Evolutionary conservation across 140 eudicot genomes (phyloP), one percentile per base, ranked within the genome.

Genomic region (Oenanthe javanica): DNA sequence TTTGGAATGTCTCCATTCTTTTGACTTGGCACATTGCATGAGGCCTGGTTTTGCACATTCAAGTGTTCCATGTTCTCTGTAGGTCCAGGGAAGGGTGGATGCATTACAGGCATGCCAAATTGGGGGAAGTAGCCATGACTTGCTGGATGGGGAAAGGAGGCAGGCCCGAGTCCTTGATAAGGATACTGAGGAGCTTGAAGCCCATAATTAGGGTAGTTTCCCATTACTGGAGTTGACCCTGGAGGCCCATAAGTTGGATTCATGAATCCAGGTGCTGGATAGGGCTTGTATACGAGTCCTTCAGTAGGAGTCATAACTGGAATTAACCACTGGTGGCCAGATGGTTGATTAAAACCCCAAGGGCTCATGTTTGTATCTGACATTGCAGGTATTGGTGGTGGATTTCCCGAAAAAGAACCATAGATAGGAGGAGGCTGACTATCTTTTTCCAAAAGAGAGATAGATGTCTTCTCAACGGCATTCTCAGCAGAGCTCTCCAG

Each of bases 301-400:
- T 95, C 99, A 50, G 96, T 86, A 7, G 99, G 97, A 45, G 97
- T 78, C 97, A 95, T 93, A 42, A 95, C 98, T 0, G 99, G 99
- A 75, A 92, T 82, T 82, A 95, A 63, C 98, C 97, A 95, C 47
- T 95, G 99, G 81, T 92, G 96, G 21, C 89, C 94, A 64, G 88
- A 86, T 4, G 88, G 90, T 77, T 87, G 91, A 49, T 82, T 88
- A 74, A 75, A 87, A 73, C 84, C 72, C 93, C 96, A 90, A 27
- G 93, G 81, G 15, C 83, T 83, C 83, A 82, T 84, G 77, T 82
- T 87, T 18, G 81, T 82, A 36, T 89, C 93, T 31, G 80, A 21
- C n/a, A 5, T 74, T 19, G 63, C 59, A 12, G 86, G 14, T 5
- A 82, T 45, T 3, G 91, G 82, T 13, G 86, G 79, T 21, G 84